Evolutionary conservation across 148 eudicot genomes (phyloP), one percentile per base, ranked within the genome.

Genomic region (Heliamphora exappendiculata): DNA sequence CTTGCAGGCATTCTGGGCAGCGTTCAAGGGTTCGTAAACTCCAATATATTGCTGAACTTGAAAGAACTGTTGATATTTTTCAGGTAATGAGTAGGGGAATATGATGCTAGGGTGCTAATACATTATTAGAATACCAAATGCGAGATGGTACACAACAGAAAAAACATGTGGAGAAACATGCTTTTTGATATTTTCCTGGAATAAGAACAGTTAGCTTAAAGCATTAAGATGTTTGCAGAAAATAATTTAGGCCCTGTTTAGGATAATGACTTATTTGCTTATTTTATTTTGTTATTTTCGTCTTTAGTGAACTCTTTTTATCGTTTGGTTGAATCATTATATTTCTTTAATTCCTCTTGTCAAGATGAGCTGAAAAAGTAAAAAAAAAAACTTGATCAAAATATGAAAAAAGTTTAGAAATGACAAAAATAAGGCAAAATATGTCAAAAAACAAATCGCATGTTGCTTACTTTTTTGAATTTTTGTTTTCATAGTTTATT

Each of bases 31-130:
- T 86, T 67, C 86, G 93, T 17, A 91, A 91, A 77, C 88, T 91
- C 75, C 93, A 91, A 79, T 86, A 91, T 77, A 91, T 91, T 63
- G 85, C 91, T 67, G 88, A 91, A 81, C 86, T 91, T 26, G 96
- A 91, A 86, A 91, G 83, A 81, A 88, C 91, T 75, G 91, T 88
- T 47, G 79, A 85, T 20, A 70, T 50, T 57, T 78, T 86, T 74
- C 89, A 91, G 93, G 93, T 91, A 84, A 62, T 36, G n/a, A 22
- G 26, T 74, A 72, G 45, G 44, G 19, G n/a, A 34, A 29, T 29
- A 7, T 63, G 28, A n/a, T 47, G 63, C 17, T 67, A 36, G 14
- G 34, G 1, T 44, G 8, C 19, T n/a, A n/a, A n/a, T n/a, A n/a
- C 9, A n/a, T 37, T 39, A 22, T 20, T 39, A 17, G 45, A 39